These are phyloP conservation scores for Acacia concinna DNA, from an alignment of 331 rosid species.

Conservation along the genomic window DNA sequence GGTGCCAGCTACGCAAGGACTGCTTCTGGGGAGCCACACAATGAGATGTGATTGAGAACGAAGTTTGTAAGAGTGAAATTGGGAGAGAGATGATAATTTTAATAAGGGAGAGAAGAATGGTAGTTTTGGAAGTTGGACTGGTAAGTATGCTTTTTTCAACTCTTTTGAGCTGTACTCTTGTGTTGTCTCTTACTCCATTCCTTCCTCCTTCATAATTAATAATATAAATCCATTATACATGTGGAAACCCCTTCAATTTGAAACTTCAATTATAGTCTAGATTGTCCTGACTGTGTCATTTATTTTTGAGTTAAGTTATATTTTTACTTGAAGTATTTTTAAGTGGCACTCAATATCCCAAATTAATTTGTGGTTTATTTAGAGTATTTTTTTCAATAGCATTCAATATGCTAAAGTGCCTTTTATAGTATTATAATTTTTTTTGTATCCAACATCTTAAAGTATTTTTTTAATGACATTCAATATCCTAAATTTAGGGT, in stretches of 20 bases:
- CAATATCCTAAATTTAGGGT: no score
- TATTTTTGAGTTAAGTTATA: background rate
- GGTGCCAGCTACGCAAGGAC: background rate
- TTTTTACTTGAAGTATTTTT: background rate
- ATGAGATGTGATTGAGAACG: background rate
- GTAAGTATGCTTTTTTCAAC: slow-evolving; percentile 37
- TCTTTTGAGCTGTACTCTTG: background rate
- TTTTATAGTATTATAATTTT: no score
- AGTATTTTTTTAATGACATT: no score
- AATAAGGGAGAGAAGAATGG: slow-evolving; percentile 41
- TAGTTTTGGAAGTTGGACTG: slow-evolving; percentile 65
- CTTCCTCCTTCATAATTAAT: background rate
- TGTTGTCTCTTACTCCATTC: background rate
- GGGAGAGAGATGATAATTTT: background rate
- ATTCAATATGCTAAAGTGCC: background rate
- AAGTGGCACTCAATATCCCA: background rate
- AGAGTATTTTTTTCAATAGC: no score
- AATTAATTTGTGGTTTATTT: no score
- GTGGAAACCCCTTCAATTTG: background rate
- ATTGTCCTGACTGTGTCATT: background rate
- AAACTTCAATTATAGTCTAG: background rate
- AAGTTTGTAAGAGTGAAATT: slow-evolving; percentile 16
- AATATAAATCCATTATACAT: background rate
- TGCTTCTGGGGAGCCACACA: slow-evolving; percentile 21
- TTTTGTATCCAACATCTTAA: no score